Evolutionary conservation across 1,284 basidiomycete genomes (phyloP).

Genomic region (Tilletiopsis washingtonensis): DNA sequence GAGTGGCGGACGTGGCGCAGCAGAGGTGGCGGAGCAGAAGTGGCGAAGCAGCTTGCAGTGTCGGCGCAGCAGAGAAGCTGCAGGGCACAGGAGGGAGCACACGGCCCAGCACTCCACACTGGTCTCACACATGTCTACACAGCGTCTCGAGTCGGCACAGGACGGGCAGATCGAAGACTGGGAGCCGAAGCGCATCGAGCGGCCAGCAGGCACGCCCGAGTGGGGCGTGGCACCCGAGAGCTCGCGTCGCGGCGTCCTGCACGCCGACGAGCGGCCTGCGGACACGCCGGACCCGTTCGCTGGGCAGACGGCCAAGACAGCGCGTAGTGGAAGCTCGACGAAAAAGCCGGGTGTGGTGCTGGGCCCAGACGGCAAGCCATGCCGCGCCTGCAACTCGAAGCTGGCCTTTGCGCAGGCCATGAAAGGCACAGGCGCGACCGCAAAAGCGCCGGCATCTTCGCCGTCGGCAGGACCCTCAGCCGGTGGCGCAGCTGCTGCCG

Average conservation of each 20-base stretch:
- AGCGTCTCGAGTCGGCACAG: constrained; percentile 16
- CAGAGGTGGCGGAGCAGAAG: too few species aligned
- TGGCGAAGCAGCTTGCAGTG: too few species aligned
- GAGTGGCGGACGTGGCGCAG: constrained; percentile 11
- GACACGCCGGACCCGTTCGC: too few species aligned
- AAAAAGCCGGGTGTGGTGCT: constrained; percentile 20
- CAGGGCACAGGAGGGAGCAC: too few species aligned
- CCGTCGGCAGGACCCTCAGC: neutral
- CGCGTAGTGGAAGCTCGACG: neutral
- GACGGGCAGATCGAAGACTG: constrained; percentile 70
- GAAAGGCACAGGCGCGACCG: constrained; percentile 11
- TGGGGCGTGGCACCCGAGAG: constrained; percentile 62
- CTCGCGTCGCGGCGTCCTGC: neutral
- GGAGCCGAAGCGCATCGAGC: constrained; percentile 75
- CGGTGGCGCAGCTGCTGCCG: constrained; percentile 1
- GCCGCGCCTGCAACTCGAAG: constrained; percentile 42
- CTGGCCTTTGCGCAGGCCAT: constrained; percentile 39
- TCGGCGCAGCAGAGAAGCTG: too few species aligned
- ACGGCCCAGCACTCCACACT: neutral
- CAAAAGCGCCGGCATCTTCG: neutral
- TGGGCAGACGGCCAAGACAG: too few species aligned
- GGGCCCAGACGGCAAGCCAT: constrained; percentile 45
- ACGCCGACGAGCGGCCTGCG: constrained; percentile 7
- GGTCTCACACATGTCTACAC: neutral
- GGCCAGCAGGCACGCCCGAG: constrained; percentile 74